Base-by-base conservation (phyloP, 73 alveolate species). In the Breviolum minutum region DNA sequence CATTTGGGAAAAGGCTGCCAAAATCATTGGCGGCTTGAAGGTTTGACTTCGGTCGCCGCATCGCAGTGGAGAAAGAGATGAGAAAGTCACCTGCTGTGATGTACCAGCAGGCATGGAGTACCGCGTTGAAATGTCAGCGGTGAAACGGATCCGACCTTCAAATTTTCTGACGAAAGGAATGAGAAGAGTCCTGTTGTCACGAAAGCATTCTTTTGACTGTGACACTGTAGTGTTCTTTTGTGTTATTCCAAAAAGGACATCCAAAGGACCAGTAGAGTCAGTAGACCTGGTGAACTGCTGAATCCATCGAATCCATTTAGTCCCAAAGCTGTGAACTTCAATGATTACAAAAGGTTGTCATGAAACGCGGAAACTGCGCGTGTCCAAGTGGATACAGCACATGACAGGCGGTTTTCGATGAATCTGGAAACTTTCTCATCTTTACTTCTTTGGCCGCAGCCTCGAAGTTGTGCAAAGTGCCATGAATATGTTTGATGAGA, bases 391-490 rank as follows among this genome's bases (percentile, higher is more conserved):
- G 54, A 40, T 40, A 40, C 54, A 40, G 54, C 30, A 16, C 54
- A 20, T 88, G 62, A 14, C 69, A 94, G 99, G 99, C 99, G 27
- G 99, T 96, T 95, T 99, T 99, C 91, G 99, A 99, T 97, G 99
- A 99, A 87, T 94, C 99, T 73, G 99, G 99, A 48, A 99, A 99
- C 71, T 99, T 98, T 99, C 84, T 99, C 81, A 98, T 97, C 99
- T 99, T 95, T 97, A 99, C 99, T 13, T 98, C 99, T 82, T 79
- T 91, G 81, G 96, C 87, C 13, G 26, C 84, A 29, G 54, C 84
- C 95, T 66, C 48, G 27, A 63, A 40, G 54, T 40, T 40, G 54
- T 40, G 54, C 0, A 22, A 14, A 86, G 87, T 62, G 94, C 98
- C 94, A 99, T 14, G 77, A 68, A 22, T 17, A 22, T 68, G 77